Base-by-base conservation (phyloP, 2,329 filamentous ascomycete species). In the Stachybotrys chlorohalonatus region DNA sequence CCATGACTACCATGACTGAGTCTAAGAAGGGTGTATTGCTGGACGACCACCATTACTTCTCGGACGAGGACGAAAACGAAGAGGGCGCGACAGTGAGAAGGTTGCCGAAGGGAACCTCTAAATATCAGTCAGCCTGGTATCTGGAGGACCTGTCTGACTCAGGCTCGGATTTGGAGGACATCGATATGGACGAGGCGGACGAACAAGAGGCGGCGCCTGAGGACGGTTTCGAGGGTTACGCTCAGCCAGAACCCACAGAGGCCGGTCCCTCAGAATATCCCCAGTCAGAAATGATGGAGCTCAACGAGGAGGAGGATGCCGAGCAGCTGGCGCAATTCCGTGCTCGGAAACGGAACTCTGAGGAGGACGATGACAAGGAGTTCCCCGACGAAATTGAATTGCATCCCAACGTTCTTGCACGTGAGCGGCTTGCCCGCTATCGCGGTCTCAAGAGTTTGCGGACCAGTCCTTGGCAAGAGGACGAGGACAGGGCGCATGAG, bases 331-430 rank as follows among this genome's bases (percentile, higher is more conserved):
- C 85, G 54, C 87, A 87, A 49, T 99, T 91, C 72, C 85, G 94
- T 46, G 79, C 83, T 52, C 84, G 85, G 59, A 90, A 91, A 64
- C 84, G 85, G 52, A 84, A 85, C 30, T 93, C 96, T 62, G 90
- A 85, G 5, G 90, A 85, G 5, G 83, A 92, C 52, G 92, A 97
- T 13, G 94, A 99, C 69, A 82, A 89, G 54, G 93, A 97, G 69
- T 99, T 97, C 70, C 94, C 94, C 0, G 94, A 99, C 61, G 94
- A 99, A 70, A 94, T 99, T 55, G 95, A 99, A 70, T 77, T 99
- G 53, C 90, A 89, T 60, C 94, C 95, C 0, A 82, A 93, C 53
- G 90, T 95, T 4, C 78, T 90, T 49, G 94, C 94, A 1, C 78
- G 90, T 52, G 94, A 99, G 72, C 82, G 94, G 49, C 75, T 99